These are phyloP conservation scores for Cutaneotrichosporon cutaneum DNA, from an alignment of 1,284 basidiomycete species.

Conservation along the genomic window DNA sequence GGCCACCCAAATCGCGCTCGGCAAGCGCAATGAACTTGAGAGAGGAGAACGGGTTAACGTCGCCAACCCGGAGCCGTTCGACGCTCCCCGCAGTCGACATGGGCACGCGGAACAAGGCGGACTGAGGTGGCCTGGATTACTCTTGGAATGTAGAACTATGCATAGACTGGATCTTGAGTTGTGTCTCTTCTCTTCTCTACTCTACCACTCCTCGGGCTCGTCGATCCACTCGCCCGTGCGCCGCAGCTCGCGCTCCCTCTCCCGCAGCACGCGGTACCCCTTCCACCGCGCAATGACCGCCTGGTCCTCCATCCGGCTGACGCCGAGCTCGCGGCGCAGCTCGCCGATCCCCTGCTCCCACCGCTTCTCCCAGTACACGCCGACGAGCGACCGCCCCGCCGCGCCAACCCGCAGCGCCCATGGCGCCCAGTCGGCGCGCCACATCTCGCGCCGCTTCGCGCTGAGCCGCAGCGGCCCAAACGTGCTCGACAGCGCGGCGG, in stretches of 20 bases:
- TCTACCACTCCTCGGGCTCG: conserved; percentile 52
- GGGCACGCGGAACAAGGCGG: conserved; percentile 6
- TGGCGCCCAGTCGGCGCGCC: conserved; percentile 69
- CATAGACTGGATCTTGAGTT: background rate
- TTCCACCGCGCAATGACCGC: conserved; percentile 50
- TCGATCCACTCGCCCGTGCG: conserved; percentile 50
- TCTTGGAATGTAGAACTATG: background rate
- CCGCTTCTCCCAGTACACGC: conserved; percentile 92
- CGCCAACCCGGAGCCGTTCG: conserved; percentile 3
- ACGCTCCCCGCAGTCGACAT: background rate
- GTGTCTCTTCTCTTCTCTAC: background rate
- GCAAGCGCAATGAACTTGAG: background rate
- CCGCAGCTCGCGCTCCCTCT: conserved; percentile 48
- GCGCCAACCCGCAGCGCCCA: conserved; percentile 86
- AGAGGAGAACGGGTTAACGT: background rate
- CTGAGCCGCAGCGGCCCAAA: conserved; percentile 61
- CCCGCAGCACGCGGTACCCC: conserved; percentile 52
- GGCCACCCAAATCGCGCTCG: conserved; percentile 9
- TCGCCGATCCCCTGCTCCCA: conserved; percentile 82
- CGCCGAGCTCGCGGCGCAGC: conserved; percentile 77
- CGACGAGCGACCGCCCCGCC: conserved; percentile 70
- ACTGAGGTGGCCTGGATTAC: background rate
- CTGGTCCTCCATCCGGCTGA: conserved; percentile 49
- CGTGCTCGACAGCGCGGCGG: conserved; percentile 75
- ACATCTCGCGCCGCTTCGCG: conserved; percentile 35